A percentile compares a stretch with the other conserved stretches of the same genome.
These are phyloP conservation scores for Scheffersomyces titani DNA, from an alignment of 1,139 yeast species.

Conservation along the genomic window DNA sequence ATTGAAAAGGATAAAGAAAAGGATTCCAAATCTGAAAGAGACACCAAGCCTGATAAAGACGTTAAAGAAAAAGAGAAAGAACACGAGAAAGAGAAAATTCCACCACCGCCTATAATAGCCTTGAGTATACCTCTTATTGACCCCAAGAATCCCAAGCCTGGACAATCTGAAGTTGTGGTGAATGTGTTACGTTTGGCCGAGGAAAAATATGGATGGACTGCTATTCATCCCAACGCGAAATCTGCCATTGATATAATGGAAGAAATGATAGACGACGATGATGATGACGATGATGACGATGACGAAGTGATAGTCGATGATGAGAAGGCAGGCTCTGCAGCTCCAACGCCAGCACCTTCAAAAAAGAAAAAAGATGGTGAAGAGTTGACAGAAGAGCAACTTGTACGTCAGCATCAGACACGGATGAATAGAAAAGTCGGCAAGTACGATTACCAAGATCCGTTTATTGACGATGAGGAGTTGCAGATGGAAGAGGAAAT, in stretches of 20 bases:
- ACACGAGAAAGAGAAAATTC: slow-evolving; percentile 29
- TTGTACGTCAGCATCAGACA: slow-evolving; percentile 43
- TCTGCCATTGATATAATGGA: slow-evolving; percentile 62
- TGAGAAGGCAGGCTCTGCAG: slow-evolving; percentile 17
- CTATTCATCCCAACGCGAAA: slow-evolving; percentile 68
- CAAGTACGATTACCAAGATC: slow-evolving; percentile 90
- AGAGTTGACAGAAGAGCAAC: slow-evolving; percentile 49
- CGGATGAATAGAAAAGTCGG: slow-evolving; percentile 72
- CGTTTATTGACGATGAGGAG: slow-evolving; percentile 95
- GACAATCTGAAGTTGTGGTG: slow-evolving; percentile 70
- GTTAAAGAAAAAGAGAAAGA: slow-evolving; percentile 22
- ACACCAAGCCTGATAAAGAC: slow-evolving; percentile 23
- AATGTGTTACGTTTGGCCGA: slow-evolving; percentile 82
- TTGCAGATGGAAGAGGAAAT: slow-evolving; percentile 91
- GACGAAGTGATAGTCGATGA: slow-evolving; percentile 33
- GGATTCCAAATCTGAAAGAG: slow-evolving; percentile 15
- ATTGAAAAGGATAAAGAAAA: slow-evolving; percentile 13
- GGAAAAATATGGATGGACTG: slow-evolving; percentile 81
- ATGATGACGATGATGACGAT: slow-evolving; percentile 58
- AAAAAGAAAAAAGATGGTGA: slow-evolving; percentile 39
- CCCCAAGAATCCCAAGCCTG: slow-evolving; percentile 54
- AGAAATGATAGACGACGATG: slow-evolving; percentile 61
- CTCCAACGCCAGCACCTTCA: not conserved
- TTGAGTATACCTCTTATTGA: slow-evolving; percentile 60
- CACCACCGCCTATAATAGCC: slow-evolving; percentile 50